A percentile compares a stretch with the other conserved stretches of the same genome.
Conservation (phyloP, 768 basidiomycete species). For the Guyanaporus albipodus region DNA sequence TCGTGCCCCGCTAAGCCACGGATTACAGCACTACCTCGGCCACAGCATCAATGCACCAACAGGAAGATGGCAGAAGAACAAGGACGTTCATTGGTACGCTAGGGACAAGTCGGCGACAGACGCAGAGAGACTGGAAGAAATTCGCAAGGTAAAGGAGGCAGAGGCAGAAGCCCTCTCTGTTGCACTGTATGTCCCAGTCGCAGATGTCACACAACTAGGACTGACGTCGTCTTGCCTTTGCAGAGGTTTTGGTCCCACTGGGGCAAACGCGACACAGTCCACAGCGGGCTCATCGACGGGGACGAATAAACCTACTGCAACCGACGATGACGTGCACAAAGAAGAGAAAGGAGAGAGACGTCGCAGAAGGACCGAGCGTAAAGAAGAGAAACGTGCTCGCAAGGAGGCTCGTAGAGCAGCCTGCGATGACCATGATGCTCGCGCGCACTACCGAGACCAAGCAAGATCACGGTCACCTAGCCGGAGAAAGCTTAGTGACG, state of each 20-base stretch:
- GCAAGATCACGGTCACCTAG: slow-evolving; percentile 37
- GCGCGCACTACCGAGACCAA: slow-evolving; percentile 23
- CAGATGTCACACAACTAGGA: background rate
- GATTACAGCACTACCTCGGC: slow-evolving; percentile 84
- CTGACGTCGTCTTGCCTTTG: slow-evolving; percentile 13
- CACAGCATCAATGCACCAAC: slow-evolving; percentile 94
- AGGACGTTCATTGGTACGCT: slow-evolving; percentile 94
- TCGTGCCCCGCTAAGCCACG: background rate
- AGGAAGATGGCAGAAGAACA: slow-evolving; percentile 96
- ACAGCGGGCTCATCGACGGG: slow-evolving; percentile 17
- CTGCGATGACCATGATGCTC: slow-evolving; percentile 30
- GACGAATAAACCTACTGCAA: slow-evolving; percentile 12
- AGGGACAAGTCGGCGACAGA: slow-evolving; percentile 50
- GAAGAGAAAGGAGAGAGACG: slow-evolving; percentile 49
- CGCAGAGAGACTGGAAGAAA: slow-evolving; percentile 62
- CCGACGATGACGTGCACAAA: slow-evolving; percentile 30
- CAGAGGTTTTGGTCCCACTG: slow-evolving; percentile 70
- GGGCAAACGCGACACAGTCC: slow-evolving; percentile 31
- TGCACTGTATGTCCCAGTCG: slow-evolving; percentile 56
- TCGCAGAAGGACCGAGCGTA: slow-evolving; percentile 49
- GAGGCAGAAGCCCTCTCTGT: slow-evolving; percentile 85
- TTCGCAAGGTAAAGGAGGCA: slow-evolving; percentile 75
- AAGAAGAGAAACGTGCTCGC: slow-evolving; percentile 54
- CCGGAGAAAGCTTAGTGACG: slow-evolving; percentile 12
- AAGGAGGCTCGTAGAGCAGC: slow-evolving; percentile 47